Base-by-base conservation (phyloP, 352 stramenopile species). In the Peronospora farinosa region DNA sequence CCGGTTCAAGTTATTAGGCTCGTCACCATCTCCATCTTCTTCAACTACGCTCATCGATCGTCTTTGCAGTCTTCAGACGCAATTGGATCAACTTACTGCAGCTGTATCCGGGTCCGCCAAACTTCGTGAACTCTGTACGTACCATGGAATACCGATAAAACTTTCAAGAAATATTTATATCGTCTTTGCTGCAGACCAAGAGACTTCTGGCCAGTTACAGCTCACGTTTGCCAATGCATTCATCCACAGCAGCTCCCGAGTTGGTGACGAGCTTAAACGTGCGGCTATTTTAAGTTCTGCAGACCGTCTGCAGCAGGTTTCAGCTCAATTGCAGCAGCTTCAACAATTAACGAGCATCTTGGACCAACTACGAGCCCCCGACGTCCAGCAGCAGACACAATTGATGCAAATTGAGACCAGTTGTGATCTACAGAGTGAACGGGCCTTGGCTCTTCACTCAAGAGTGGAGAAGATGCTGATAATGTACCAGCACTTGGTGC, bases 401-500 rank as follows among this genome's bases (percentile, higher is more conserved):
- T 45, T 84, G 7, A 44, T 48, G 11, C n/a, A 63, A 11, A 38
- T 84, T 2, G 74, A 88, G 32, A 16, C 36, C 2, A 43, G 40
- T 5, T 57, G 63, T 25, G 57, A 71, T 13, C 17, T 56, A 9
- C 56, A 78, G 33, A 61, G 67, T 25, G 71, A 85, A 49, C 64
- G 67, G 8, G 67, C 69, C 10, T 40, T 85, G 40, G 61, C 57
- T 2, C 38, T 84, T 35, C 76, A 88, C 43, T 46, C 46, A 10
- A 61, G 72, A 44, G 64, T 85, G 25, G 69, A 85, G 44, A 67
- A 67, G 2, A 41, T 85, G 45, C 60, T 87, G 25, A 39, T 57
- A 13, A 61, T 65, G 15, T 85, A 88, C 60, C 74, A 83, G 62
- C 67, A 84, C 53, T 75, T 85, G 74, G 70, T 88, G 40, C 67